phyloP scores from a whole-genome alignment of 768 basidiomycete species.

The Xerocomellus amylosporus region DNA sequence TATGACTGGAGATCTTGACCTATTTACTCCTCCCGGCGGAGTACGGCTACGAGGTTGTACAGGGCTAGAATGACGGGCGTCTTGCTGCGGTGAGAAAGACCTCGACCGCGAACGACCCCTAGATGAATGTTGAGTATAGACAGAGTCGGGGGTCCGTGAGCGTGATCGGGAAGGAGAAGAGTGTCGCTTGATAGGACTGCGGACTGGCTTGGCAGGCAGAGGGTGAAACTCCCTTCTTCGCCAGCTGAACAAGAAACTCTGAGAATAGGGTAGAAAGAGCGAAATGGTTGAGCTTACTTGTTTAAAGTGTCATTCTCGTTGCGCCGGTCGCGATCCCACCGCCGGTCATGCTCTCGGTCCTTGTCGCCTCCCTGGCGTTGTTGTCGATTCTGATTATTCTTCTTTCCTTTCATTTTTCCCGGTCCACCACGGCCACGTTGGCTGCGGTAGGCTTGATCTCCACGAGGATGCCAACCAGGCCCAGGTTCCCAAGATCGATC shows the following conservation, averaged over 20 bases:
- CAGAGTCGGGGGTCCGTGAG: conserved; percentile 60
- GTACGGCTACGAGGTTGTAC: conserved; percentile 44
- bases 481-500: conserved; percentile 75
- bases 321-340: conserved; percentile 41
- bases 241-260: conserved; percentile 48
- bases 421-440: conserved; percentile 38
- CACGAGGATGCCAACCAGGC: conserved; percentile 57
- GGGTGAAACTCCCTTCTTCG: conserved; percentile 53
- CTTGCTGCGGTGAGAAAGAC: conserved; percentile 55
- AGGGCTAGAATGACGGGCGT: conserved; percentile 54
- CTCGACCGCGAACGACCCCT: conserved; percentile 63
- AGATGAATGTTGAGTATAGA: conserved; percentile 60
- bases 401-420: conserved; percentile 37
- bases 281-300: conserved; percentile 51
- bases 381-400: conserved; percentile 35
- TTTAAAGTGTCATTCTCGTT: conserved; percentile 67
- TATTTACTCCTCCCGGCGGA: conserved; percentile 43
- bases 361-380: conserved; percentile 32
- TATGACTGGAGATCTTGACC: conserved; percentile 41
- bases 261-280: conserved; percentile 6
- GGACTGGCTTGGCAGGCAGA: conserved; percentile 39
- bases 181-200: conserved; percentile 37
- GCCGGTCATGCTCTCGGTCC: conserved; percentile 27
- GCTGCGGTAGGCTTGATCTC: conserved; percentile 39
- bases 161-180: conserved; percentile 50